These are phyloP conservation scores for Clonostachys sp. DNA, from an alignment of 2,329 filamentous ascomycete genomes.

Conservation along the genomic window DNA sequence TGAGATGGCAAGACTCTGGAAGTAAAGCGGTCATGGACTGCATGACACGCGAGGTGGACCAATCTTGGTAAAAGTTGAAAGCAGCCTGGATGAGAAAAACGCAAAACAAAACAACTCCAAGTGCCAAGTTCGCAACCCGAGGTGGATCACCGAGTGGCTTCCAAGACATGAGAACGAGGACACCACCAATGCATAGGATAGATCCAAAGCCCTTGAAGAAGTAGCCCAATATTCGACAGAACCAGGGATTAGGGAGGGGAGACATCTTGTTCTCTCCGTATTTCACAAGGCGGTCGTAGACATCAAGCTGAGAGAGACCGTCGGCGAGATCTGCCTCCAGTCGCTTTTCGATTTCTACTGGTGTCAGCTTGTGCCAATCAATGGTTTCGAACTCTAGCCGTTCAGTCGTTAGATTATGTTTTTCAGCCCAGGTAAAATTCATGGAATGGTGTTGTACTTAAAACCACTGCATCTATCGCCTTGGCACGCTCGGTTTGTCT, in stretches of 20 bases:
- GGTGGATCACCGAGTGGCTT: constrained; percentile 64
- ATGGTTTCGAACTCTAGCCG: constrained; percentile 52
- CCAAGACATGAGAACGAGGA: constrained; percentile 75
- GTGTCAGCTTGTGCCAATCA: constrained; percentile 62
- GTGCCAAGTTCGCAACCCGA: constrained; percentile 44
- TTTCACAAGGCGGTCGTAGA: constrained; percentile 46
- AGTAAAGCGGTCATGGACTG: constrained; percentile 80
- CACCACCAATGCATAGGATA: constrained; percentile 61
- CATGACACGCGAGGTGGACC: constrained; percentile 74
- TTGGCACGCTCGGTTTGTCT: constrained; percentile 22
- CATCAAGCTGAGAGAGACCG: constrained; percentile 58
- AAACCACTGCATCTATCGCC: constrained; percentile 32
- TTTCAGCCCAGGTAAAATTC: neutral
- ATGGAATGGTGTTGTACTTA: constrained; percentile 11
- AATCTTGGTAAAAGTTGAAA: constrained; percentile 71
- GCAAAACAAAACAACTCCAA: constrained; percentile 67
- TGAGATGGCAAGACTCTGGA: constrained; percentile 63
- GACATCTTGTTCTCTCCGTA: constrained; percentile 66
- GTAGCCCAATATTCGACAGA: constrained; percentile 59
- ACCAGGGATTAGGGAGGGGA: constrained; percentile 55
- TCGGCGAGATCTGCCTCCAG: constrained; percentile 49
- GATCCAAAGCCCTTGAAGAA: constrained; percentile 75
- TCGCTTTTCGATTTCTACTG: constrained; percentile 52
- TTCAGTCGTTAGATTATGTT: no score
- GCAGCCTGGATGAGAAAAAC: constrained; percentile 67